Conservation (phyloP, 2,329 filamentous ascomycete species). For the Chaetoscypha palmicola region DNA sequence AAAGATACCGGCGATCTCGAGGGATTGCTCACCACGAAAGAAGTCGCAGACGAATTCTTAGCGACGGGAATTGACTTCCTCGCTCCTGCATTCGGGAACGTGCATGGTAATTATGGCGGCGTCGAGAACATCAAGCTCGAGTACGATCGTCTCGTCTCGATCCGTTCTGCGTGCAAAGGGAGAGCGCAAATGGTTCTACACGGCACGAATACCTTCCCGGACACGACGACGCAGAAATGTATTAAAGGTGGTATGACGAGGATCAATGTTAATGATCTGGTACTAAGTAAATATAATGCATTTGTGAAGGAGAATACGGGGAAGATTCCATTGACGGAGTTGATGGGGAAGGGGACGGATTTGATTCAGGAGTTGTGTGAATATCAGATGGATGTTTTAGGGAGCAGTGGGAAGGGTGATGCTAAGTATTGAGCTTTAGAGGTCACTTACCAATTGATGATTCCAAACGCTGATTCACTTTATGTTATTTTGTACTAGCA, state of each 20-base stretch:
- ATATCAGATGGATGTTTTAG: conserved; percentile 28
- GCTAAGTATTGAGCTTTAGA: too few species aligned
- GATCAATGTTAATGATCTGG: conserved; percentile 52
- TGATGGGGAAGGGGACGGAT: conserved; percentile 40
- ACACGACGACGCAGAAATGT: conserved; percentile 43
- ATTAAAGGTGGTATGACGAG: conserved; percentile 47
- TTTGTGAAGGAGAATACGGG: conserved; percentile 36
- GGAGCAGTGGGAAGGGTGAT: conserved; percentile 19
- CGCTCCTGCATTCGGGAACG: conserved; percentile 61
- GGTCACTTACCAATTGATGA: too few species aligned
- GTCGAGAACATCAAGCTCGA: conserved; percentile 36
- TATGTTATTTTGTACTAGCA: too few species aligned
- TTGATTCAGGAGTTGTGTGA: conserved; percentile 28
- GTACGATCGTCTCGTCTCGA: conserved; percentile 38
- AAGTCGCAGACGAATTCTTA: conserved; percentile 56
- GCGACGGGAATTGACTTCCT: conserved; percentile 61
- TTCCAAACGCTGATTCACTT: too few species aligned
- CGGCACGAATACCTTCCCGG: conserved; percentile 48
- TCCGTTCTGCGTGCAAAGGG: conserved; percentile 30
- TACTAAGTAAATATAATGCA: conserved; percentile 44
- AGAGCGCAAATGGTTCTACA: conserved; percentile 45
- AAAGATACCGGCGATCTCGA: conserved; percentile 57
- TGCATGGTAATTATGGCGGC: conserved; percentile 53
- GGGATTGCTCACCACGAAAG: conserved; percentile 54
- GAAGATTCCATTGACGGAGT: conserved; percentile 29